These are phyloP conservation scores for Phytophthora aleatoria DNA, from an alignment of 352 stramenopile species.

Conservation along the genomic window DNA sequence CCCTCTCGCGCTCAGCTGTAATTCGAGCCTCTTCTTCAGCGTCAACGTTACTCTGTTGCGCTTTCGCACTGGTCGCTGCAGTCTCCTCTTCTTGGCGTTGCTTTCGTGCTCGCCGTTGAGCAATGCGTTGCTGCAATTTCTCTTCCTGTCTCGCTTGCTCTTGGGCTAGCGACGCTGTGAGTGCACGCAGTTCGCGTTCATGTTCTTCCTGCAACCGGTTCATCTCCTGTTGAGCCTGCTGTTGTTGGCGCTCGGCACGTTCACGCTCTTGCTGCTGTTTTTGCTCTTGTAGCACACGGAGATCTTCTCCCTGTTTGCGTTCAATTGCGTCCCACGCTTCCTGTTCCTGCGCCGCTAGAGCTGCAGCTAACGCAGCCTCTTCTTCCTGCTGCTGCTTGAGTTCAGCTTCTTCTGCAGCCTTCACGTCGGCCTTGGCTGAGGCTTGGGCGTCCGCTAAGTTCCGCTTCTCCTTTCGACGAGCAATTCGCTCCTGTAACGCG, in stretches of 20 bases:
- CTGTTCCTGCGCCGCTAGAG: conserved; percentile 40
- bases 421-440: conserved; percentile 11
- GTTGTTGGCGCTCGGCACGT: conserved; percentile 34
- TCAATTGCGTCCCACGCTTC: conserved; percentile 40
- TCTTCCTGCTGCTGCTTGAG: conserved; percentile 40
- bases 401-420: conserved; percentile 36
- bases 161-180: conserved; percentile 50
- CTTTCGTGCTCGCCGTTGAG: conserved; percentile 51
- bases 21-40: conserved; percentile 18
- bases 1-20: conserved; percentile 23
- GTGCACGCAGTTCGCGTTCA: conserved; percentile 49
- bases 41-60: conserved; percentile 8
- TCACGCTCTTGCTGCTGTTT: conserved; percentile 47
- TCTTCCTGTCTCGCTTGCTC: conserved; percentile 71
- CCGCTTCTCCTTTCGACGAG: conserved; percentile 51
- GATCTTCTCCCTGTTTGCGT: conserved; percentile 48
- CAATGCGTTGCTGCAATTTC: conserved; percentile 70
- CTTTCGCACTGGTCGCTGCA: conserved; percentile 7
- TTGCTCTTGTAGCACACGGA: conserved; percentile 35
- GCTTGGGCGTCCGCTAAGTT: conserved; percentile 11
- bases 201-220: conserved; percentile 60
- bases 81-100: conserved; percentile 48
- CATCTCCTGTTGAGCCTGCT: conserved; percentile 60
- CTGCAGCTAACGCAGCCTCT: conserved; percentile 23
- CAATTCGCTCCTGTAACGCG: conserved; percentile 57